Evolutionary conservation across 129 eudicot genomes (phyloP).

Genomic region (Flaveria ramosissima): DNA sequence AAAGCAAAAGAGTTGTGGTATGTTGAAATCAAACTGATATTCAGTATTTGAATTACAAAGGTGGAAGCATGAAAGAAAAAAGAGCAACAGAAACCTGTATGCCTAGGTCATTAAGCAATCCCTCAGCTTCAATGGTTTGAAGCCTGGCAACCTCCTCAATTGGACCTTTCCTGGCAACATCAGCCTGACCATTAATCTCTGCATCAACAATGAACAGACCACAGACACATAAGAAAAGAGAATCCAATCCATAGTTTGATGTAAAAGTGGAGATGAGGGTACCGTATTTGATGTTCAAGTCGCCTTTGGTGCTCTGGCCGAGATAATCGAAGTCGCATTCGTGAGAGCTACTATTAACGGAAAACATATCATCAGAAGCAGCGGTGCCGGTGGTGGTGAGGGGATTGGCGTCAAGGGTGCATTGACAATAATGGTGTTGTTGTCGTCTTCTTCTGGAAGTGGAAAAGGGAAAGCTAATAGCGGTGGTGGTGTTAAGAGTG

Average conservation of each 20-base stretch:
- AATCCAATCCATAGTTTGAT: not conserved
- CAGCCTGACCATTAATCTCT: slow-evolving; percentile 56
- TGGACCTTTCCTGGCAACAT: slow-evolving; percentile 54
- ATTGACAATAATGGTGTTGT: slow-evolving; percentile 25
- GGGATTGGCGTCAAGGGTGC: slow-evolving; percentile 42
- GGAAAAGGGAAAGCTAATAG: no score
- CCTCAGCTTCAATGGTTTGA: slow-evolving; percentile 75
- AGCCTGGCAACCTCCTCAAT: slow-evolving; percentile 82
- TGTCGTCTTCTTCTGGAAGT: no score
- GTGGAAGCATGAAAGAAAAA: not conserved
- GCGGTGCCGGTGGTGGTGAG: slow-evolving; percentile 25
- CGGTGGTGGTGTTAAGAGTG: no score
- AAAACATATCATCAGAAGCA: slow-evolving; percentile 47
- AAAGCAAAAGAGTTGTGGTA: no score
- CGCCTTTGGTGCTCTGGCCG: slow-evolving; percentile 96
- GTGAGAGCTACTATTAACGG: slow-evolving; percentile 44
- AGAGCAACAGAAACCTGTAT: slow-evolving; percentile 47
- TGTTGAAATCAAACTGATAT: not conserved
- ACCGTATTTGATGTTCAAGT: slow-evolving; percentile 63
- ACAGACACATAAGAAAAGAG: slow-evolving; percentile 14
- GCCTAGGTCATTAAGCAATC: slow-evolving; percentile 67
- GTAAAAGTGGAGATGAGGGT: not conserved
- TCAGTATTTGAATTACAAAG: not conserved
- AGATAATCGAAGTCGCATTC: slow-evolving; percentile 69
- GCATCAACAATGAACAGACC: slow-evolving; percentile 27